Evolutionary conservation across 1,284 basidiomycete species (phyloP), one percentile per base, ranked within the genome.

Genomic region (Moniliella sp.): DNA sequence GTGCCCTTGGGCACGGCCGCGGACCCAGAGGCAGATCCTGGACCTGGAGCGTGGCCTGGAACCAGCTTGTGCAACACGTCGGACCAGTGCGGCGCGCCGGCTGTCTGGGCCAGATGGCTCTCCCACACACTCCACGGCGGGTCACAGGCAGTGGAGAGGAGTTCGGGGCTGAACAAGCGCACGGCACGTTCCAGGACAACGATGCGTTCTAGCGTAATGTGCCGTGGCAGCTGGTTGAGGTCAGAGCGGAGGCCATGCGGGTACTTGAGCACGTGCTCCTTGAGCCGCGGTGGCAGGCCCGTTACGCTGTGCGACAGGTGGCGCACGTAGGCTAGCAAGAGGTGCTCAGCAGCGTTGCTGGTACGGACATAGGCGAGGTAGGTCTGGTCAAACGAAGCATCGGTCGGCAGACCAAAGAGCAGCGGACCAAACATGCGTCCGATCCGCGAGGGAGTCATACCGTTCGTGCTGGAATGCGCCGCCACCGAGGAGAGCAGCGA

Each of bases 331-430:
- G 54, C 46, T 4, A 56, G 39, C 13, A 59, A 32, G 4, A 59
- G 42, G 31, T 59, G 56, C 34, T 57, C 54, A 3, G 50, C 45
- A 1, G 56, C 56, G 29, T 59, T 57, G 31, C 43, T 41, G n/a
- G 45, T 52, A 13, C 49, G 42, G 9, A 53, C 38, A 15, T 40
- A 59, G 3, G 46, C 46, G 18, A 49, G 46, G 34, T 59, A 59
- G 14, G 56, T 59, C 4, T 48, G 36, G 1, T 42, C 44, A 27
- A 59, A 59, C 5, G 46, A 43, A 19, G 52, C 56, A 33, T 59
- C 56, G 21, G 57, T 54, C 0, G 56, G 56, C 27, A 57, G 30
- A 2, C 56, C 56, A 27, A 59, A 59, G 17, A 59, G 35, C 25
- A 56, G 31, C 13, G 39, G 28, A 7, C 56, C 54, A 29, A 59